Conservation (phyloP, 1,139 yeast species). For the Candida sojae region DNA sequence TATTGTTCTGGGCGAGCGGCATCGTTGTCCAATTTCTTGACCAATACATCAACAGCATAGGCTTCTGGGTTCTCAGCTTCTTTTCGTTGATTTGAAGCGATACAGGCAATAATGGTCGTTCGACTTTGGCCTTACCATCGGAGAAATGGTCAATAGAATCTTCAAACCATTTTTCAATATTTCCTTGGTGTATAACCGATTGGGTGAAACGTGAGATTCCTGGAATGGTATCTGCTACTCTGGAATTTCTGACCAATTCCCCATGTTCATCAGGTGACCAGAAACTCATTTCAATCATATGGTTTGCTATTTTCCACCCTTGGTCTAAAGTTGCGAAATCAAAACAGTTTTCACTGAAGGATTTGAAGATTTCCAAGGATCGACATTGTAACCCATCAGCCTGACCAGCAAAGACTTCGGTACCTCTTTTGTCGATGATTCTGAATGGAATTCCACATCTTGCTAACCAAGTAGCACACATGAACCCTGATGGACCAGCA, state of each 20-base stretch:
- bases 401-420: conserved; percentile 29
- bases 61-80: conserved; percentile 19
- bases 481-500: conserved; percentile 36
- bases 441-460: conserved; percentile 29
- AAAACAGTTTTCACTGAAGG: conserved; percentile 17
- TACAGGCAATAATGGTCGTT: conserved; percentile 26
- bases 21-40: conserved; percentile 6
- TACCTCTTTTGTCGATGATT: conserved; percentile 31
- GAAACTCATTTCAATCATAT: conserved; percentile 24
- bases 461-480: conserved; percentile 29
- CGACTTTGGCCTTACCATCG: conserved; percentile 20
- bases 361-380: conserved; percentile 30
- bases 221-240: conserved; percentile 27
- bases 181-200: conserved; percentile 31
- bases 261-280: conserved; percentile 23
- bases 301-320: conserved; percentile 26
- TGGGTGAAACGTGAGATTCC: conserved; percentile 32
- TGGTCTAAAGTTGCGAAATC: conserved; percentile 25
- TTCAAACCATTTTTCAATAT: conserved; percentile 27
- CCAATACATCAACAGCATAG: conserved; percentile 26
- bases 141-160: conserved; percentile 26
- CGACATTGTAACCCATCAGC: conserved; percentile 32
- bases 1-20: conserved; percentile 24
- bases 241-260: conserved; percentile 19
- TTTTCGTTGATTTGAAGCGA: conserved; percentile 22